Evolutionary conservation across 208 protist genomes (phyloP), one percentile per base, ranked within the genome.

Genomic region (Phytomonas sp.): DNA sequence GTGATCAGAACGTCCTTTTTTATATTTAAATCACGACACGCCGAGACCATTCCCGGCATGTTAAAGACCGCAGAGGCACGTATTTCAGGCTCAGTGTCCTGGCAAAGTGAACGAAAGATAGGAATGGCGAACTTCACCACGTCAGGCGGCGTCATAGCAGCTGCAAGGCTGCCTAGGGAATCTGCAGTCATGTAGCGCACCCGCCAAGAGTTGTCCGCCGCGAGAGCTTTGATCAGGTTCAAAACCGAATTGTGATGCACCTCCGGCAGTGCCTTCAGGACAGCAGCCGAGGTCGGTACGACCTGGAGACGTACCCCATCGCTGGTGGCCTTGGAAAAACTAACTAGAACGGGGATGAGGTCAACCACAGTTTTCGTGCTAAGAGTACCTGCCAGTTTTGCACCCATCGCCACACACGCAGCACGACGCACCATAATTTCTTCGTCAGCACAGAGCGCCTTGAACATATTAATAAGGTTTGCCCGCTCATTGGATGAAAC

Each of bases 141-240:
- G 68, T 93, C 87, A 11, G 80, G 69, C 7, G 60, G 60, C 19
- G 26, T 64, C 71, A 74, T 70, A 16, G 61, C 74, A 29, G 60
- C 34, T 37, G 60, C 11, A 37, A 95, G 76, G 68, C 67, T 73
- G 49, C 91, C 86, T 60, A 99, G 91, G n/a, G 93, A 83, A 73
- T 99, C 97, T 12, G 98, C 98, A 23, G 94, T 89, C 94, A 99
- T 99, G 83, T 99, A 99, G 8, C 98, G 91, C 49, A 99, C 98
- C 19, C 98, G 91, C 98, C 98, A 99, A 10, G 94, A 97, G 79
- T 82, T 95, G 83, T 99, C 98, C 5, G 70, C 60, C 4, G 88
- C 75, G 37, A 94, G 84, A 29, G 72, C 66, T 42, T 88, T 84
- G 0, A 99, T 72, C 1, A 82, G 69, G 19, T 86, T 76, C 19